Evolutionary conservation across 768 basidiomycete species (phyloP).

Genomic region (Cyathus striatus): DNA sequence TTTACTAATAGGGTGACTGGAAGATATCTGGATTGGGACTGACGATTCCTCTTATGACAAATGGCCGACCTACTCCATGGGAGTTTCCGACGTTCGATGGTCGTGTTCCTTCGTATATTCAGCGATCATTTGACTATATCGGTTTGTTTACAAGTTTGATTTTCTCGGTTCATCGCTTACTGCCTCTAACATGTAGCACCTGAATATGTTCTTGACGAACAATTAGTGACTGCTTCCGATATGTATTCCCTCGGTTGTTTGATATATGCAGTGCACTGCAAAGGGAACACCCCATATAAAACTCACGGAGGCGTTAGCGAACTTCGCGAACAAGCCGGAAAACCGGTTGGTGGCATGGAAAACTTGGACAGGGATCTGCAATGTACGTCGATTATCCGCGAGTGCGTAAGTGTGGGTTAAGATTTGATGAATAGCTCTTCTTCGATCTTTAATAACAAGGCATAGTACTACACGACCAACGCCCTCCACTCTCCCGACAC

Average conservation of each 20-base stretch:
- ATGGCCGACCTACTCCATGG: conserved; percentile 78
- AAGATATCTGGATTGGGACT: conserved; percentile 89
- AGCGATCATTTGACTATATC: conserved; percentile 93
- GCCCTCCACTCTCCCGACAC: conserved; percentile 74
- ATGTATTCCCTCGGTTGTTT: conserved; percentile 92
- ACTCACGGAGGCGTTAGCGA: conserved; percentile 73
- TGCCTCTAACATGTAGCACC: conserved; percentile 76
- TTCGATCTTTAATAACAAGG: conserved; percentile 78
- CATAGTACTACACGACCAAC: conserved; percentile 69
- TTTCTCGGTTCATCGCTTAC: too few relatives aligned
- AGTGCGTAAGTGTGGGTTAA: too few relatives aligned
- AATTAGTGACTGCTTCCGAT: conserved; percentile 81
- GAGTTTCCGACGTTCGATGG: conserved; percentile 88
- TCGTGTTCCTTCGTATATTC: conserved; percentile 72
- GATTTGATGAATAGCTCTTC: conserved; percentile 59
- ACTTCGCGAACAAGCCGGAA: conserved; percentile 66
- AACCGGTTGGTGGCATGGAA: conserved; percentile 56
- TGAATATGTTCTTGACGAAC: conserved; percentile 91
- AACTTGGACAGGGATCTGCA: conserved; percentile 68
- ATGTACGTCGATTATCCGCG: conserved; percentile 45
- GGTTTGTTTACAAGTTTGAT: conserved; percentile 58
- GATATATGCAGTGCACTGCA: conserved; percentile 88
- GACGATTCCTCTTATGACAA: conserved; percentile 70
- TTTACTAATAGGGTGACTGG: conserved; percentile 81
- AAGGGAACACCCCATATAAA: conserved; percentile 81